A percentile compares a stretch with the other conserved stretches of the same genome.
Conservation (phyloP, 1,284 basidiomycete genomes). For the Trichosporon sp. region DNA sequence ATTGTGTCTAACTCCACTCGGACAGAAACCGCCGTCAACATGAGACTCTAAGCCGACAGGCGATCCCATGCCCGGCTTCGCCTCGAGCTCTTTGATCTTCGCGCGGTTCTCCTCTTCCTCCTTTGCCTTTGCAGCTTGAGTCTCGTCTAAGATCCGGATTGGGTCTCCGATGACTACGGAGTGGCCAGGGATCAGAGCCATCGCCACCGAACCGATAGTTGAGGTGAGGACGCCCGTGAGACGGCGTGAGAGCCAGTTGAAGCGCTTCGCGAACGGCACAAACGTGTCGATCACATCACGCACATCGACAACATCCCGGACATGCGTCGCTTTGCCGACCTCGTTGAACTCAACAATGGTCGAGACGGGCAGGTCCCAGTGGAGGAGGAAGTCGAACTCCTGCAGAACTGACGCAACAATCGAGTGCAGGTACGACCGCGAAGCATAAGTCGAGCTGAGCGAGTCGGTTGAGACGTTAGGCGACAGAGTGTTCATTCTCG, state of each 20-base stretch:
- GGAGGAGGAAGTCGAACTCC: constrained; percentile 35
- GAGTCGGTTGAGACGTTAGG: constrained; percentile 14
- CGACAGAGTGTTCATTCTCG: background rate
- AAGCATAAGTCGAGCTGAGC: background rate
- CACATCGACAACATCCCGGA: constrained; percentile 45
- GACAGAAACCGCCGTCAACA: background rate
- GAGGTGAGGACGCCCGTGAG: constrained; percentile 33
- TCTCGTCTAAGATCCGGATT: constrained; percentile 6
- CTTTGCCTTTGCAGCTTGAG: background rate
- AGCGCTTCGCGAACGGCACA: constrained; percentile 44
- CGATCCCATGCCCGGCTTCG: background rate
- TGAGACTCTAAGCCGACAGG: background rate
- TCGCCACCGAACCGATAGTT: constrained; percentile 26
- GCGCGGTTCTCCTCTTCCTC: background rate
- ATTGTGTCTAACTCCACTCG: constrained; percentile 8
- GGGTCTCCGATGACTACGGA: constrained; percentile 17
- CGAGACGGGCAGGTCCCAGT: constrained; percentile 41
- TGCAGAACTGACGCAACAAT: constrained; percentile 24
- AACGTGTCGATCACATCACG: constrained; percentile 44
- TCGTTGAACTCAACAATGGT: constrained; percentile 49
- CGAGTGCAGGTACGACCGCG: constrained; percentile 21
- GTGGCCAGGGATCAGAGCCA: constrained; percentile 21
- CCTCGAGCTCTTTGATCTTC: constrained; percentile 8
- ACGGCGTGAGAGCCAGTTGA: constrained; percentile 34
- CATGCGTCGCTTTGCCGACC: constrained; percentile 43